Percentiles rank a stretch among this genome's conserved stretches.
These are phyloP conservation scores for Parvularia atlantis DNA, from an alignment of 78 protist genomes.

Conservation along the genomic window DNA sequence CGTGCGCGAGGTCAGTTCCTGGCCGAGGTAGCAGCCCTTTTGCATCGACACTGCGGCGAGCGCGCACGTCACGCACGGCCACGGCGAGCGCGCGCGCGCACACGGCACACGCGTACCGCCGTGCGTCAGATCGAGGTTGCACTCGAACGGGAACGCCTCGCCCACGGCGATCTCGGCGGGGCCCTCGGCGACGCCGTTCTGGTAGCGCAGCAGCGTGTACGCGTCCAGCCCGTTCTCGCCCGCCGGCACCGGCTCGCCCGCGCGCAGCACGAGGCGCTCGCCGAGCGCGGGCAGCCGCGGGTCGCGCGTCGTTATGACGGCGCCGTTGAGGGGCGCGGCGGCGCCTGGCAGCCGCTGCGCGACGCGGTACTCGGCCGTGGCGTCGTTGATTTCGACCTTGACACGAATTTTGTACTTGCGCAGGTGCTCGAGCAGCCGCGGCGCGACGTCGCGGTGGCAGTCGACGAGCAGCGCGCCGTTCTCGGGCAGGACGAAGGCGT, in stretches of 20 bases:
- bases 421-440: not conserved
- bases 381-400: not conserved
- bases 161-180: not conserved
- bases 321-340: not conserved
- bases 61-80: not conserved
- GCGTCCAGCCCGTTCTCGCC: too few relatives aligned
- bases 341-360: not conserved
- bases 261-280: too few relatives aligned
- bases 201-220: too few relatives aligned
- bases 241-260: too few relatives aligned
- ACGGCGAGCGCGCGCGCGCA: not conserved
- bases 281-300: not conserved
- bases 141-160: conserved; percentile 9
- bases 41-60: not conserved
- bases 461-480: not conserved
- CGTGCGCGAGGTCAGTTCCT: conserved; percentile 54
- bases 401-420: not conserved
- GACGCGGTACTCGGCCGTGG: not conserved
- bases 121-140: not conserved
- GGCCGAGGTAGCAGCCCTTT: conserved; percentile 61
- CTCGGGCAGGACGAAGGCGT: not conserved
- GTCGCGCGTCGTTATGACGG: not conserved
- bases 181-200: not conserved
- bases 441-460: not conserved
- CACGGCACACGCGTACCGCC: not conserved